Evolutionary conservation across 148 eudicot species (phyloP).

Genomic region (Polygonum maritimum): DNA sequence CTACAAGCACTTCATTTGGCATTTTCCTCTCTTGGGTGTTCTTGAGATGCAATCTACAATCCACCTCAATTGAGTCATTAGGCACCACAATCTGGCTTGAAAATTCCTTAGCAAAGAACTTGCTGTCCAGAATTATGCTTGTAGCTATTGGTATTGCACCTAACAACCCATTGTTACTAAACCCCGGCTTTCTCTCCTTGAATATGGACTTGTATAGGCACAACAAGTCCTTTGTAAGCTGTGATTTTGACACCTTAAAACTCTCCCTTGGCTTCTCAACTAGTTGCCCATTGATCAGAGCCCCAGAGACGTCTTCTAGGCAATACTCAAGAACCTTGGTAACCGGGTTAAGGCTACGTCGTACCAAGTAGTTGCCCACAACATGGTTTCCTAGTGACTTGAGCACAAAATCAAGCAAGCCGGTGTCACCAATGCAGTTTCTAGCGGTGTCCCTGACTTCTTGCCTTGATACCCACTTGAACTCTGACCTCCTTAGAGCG

Average conservation of each 20-base stretch:
- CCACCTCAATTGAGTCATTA: slow-evolving; percentile 23
- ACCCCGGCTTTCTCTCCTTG: slow-evolving; percentile 29
- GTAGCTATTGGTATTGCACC: slow-evolving; percentile 58
- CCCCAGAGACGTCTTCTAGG: slow-evolving; percentile 60
- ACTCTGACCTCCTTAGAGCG: slow-evolving; percentile 59
- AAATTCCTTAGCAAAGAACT: slow-evolving; percentile 59
- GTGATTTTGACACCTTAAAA: slow-evolving; percentile 40
- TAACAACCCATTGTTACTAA: slow-evolving; percentile 12
- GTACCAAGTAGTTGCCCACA: slow-evolving; percentile 82
- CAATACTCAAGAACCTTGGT: slow-evolving; percentile 90
- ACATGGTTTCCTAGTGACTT: slow-evolving; percentile 89
- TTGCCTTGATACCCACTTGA: slow-evolving; percentile 83
- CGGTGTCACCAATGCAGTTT: slow-evolving; percentile 90
- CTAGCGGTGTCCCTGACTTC: slow-evolving; percentile 85
- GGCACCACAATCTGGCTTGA: slow-evolving; percentile 15
- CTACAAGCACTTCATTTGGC: slow-evolving; percentile 36
- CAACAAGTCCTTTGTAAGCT: slow-evolving; percentile 55
- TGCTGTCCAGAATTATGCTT: slow-evolving; percentile 71
- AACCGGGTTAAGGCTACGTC: slow-evolving; percentile 84
- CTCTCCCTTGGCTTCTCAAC: slow-evolving; percentile 5
- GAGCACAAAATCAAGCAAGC: slow-evolving; percentile 84
- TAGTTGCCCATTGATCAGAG: slow-evolving; percentile 8
- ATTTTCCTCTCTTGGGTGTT: slow-evolving; percentile 21
- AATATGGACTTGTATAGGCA: slow-evolving; percentile 49
- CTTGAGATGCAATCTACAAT: slow-evolving; percentile 33